These are phyloP conservation scores for Tulasnella sp. DNA, from an alignment of 768 basidiomycete species.

Conservation along the genomic window DNA sequence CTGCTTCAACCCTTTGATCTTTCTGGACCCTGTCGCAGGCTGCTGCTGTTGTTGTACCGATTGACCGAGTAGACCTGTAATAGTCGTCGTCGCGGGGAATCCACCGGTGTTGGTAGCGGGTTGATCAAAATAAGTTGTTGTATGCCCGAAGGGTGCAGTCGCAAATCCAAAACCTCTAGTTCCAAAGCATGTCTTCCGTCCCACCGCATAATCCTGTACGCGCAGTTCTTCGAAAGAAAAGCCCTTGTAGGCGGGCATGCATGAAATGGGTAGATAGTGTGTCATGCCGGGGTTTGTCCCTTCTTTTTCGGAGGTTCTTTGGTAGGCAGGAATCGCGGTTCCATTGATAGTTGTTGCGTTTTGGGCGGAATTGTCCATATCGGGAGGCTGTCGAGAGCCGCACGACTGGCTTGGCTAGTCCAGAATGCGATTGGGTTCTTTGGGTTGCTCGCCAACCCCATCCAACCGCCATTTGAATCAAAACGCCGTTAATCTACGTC, in stretches of 20 bases:
- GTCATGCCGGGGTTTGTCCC: constrained; percentile 50
- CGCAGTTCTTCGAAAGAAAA: constrained; percentile 84
- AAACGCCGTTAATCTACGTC: too few species aligned
- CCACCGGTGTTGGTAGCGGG: constrained; percentile 46
- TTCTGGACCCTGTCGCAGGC: constrained; percentile 41
- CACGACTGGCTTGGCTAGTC: background rate
- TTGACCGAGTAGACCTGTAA: constrained; percentile 41
- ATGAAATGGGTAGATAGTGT: constrained; percentile 81
- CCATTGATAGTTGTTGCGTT: constrained; percentile 49
- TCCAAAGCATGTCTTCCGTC: constrained; percentile 62
- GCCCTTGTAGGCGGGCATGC: constrained; percentile 76
- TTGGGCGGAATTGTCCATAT: too few species aligned
- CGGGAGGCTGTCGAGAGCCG: too few species aligned
- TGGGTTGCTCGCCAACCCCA: too few species aligned
- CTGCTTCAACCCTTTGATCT: constrained; percentile 46
- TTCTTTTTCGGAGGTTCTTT: constrained; percentile 68
- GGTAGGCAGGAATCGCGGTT: constrained; percentile 66
- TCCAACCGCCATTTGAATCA: too few species aligned
- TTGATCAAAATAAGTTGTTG: constrained; percentile 36
- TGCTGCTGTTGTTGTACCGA: constrained; percentile 36
- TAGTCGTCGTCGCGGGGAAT: constrained; percentile 57
- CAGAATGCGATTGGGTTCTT: background rate
- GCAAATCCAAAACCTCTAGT: background rate
- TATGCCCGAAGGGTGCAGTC: constrained; percentile 36
- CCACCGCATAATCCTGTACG: constrained; percentile 73